Percentiles rank a stretch among this genome's conserved stretches.
phyloP scores from a whole-genome alignment of 2,329 filamentous ascomycete species.

The Hypoxylon sp. region DNA sequence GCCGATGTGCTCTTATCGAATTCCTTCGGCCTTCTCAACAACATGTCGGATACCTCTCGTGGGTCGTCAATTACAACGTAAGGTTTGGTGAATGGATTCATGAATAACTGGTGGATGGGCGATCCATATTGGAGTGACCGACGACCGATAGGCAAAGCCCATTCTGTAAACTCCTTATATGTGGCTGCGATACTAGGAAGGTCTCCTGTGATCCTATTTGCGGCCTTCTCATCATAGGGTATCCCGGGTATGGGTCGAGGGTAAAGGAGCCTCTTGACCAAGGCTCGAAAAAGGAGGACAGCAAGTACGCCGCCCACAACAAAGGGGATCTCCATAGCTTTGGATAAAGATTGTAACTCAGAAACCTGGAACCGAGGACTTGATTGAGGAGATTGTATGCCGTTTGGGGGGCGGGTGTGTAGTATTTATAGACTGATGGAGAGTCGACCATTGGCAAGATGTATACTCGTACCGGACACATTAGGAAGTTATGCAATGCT shows the following conservation, averaged over 20 bases:
- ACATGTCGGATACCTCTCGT: slow-evolving; percentile 34
- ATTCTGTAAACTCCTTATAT: slow-evolving; percentile 24
- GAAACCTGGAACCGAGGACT: neutral
- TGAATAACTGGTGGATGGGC: slow-evolving; percentile 36
- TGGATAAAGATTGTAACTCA: neutral
- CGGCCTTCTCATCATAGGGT: slow-evolving; percentile 34
- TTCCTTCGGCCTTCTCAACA: slow-evolving; percentile 34
- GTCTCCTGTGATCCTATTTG: slow-evolving; percentile 33
- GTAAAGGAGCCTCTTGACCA: slow-evolving; percentile 19
- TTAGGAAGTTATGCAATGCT: neutral
- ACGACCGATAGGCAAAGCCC: slow-evolving; percentile 14
- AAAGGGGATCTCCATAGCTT: slow-evolving; percentile 2
- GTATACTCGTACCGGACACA: neutral
- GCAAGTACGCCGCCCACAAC: neutral
- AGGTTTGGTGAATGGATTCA: slow-evolving; percentile 35
- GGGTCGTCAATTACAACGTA: slow-evolving; percentile 38
- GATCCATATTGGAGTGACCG: slow-evolving; percentile 29
- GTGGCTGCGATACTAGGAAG: slow-evolving; percentile 30
- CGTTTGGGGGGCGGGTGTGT: neutral
- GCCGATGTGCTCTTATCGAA: slow-evolving; percentile 31
- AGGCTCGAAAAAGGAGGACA: slow-evolving; percentile 1
- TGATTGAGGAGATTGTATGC: neutral
- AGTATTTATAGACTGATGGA: neutral
- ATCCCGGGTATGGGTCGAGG: slow-evolving; percentile 37
- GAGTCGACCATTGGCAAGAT: neutral